A percentile compares a stretch with the other conserved stretches of the same genome.
These are phyloP conservation scores for Trichocladium antarcticum DNA, from an alignment of 495 filamentous ascomycete genomes.

Conservation along the genomic window DNA sequence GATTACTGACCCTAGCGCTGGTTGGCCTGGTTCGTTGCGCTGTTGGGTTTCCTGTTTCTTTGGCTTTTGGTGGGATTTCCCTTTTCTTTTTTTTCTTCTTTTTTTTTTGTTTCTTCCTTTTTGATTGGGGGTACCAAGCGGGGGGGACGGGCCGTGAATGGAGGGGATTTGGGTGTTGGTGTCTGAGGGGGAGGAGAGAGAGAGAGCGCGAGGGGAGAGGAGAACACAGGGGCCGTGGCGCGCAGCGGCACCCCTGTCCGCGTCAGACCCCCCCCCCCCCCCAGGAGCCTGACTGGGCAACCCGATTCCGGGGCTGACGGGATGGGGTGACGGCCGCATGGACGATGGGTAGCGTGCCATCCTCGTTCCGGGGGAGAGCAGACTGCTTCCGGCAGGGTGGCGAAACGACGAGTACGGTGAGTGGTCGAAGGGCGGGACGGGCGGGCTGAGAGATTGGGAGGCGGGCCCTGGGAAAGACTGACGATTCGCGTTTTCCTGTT, in stretches of 20 bases:
- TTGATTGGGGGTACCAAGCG: too few relatives aligned
- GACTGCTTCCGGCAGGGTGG: background rate
- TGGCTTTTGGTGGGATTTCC: background rate
- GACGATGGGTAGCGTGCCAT: slow-evolving; percentile 1
- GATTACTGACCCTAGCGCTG: slow-evolving; percentile 1
- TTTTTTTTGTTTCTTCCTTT: too few relatives aligned
- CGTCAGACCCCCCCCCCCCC: too few relatives aligned
- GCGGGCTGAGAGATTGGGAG: background rate
- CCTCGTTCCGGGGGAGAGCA: background rate
- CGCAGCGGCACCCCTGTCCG: too few relatives aligned
- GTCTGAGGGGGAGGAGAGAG: background rate
- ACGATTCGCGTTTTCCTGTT: too few relatives aligned
- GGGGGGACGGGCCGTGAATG: too few relatives aligned
- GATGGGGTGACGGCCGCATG: background rate
- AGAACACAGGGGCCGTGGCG: background rate
- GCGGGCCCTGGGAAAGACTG: too few relatives aligned
- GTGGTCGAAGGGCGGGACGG: background rate
- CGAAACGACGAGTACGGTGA: background rate
- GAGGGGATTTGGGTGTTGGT: background rate
- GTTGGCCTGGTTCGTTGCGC: background rate
- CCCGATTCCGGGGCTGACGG: background rate
- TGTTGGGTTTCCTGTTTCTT: background rate
- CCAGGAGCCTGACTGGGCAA: too few relatives aligned
- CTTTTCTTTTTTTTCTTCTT: too few relatives aligned
- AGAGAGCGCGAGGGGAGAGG: background rate